phyloP scores from a whole-genome alignment of 2,329 filamentous ascomycete genomes.

The Penicillium sp. region DNA sequence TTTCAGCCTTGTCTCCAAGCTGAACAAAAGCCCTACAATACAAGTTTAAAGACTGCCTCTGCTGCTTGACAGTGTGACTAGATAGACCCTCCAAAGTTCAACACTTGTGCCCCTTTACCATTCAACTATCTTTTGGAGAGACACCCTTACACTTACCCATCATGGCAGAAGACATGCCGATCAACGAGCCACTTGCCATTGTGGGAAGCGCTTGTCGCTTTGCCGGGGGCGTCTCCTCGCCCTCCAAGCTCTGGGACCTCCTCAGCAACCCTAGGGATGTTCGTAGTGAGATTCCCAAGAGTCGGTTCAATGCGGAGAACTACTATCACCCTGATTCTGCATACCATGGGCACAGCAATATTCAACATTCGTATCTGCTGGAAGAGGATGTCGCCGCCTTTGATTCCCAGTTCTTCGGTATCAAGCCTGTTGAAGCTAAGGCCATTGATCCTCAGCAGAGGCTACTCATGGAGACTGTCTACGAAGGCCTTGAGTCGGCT shows the following conservation, averaged over 20 bases:
- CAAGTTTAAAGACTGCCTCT: no score
- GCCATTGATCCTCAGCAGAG: conserved; percentile 29
- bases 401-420: conserved; percentile 27
- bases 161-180: no score
- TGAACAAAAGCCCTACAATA: no score
- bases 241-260: conserved; percentile 27
- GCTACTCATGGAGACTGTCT: conserved; percentile 25
- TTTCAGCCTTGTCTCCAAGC: no score
- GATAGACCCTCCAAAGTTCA: no score
- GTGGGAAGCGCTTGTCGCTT: conserved; percentile 27
- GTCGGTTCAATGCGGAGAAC: conserved; percentile 19
- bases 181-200: conserved; percentile 25
- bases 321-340: conserved; percentile 23
- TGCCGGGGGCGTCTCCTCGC: conserved; percentile 21
- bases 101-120: no score
- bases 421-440: conserved; percentile 28
- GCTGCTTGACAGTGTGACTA: no score
- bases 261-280: conserved; percentile 22
- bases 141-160: no score
- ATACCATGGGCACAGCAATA: conserved; percentile 25
- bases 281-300: conserved; percentile 18
- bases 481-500: conserved; percentile 24
- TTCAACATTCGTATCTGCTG: conserved; percentile 24
- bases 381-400: conserved; percentile 23
- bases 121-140: no score